Base-by-base conservation (phyloP, 768 basidiomycete genomes). In the Amylocystis lapponica region DNA sequence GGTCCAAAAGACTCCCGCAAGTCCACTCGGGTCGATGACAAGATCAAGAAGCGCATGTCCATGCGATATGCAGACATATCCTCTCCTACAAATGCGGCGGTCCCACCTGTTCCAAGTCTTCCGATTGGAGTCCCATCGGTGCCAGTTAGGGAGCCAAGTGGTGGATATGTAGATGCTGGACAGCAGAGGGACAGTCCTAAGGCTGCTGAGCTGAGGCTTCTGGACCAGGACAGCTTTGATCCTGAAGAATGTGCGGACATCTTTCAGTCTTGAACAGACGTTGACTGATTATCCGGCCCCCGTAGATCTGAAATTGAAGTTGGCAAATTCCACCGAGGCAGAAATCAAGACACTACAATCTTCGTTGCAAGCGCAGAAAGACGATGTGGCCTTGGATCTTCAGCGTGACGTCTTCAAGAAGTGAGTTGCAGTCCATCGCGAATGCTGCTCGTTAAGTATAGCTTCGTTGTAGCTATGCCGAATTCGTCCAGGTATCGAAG, bases 331-430 rank as follows among this genome's bases (percentile, higher is more conserved):
- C 14, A 90, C 86, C 0, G 86, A 90, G 65, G 81, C 83, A 2
- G 87, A 90, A 55, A 68, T 90, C 30, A 78, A 74, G 61, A 75
- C 78, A 0, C 68, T 91, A 36, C 86, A 89, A 58, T 86, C 84
- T 14, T 86, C 86, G 0, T 64, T 95, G 23, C 80, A 75, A 37
- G 66, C 69, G 4, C 74, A 83, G 17, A 86, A 83, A 56, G 78
- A 81, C 46, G 81, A 81, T 36, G 87, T 86, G 2, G 78, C 83
- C 2, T 66, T 78, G 5, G 88, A 95, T 48, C 65, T 99, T 27
- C 92, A 96, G 66, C 77, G 77, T 49, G 96, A 85, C 56, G 94
- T 98, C 0, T 96, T 96, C 72, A 89, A 94, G 68, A 92, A 96
- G 92, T 86, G 52, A 29, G 74, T n/a, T n/a, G n/a, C n/a, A 46